Evolutionary conservation across 1,284 basidiomycete genomes (phyloP), one percentile per base, ranked within the genome.

Genomic region (Calocybe gambosa): DNA sequence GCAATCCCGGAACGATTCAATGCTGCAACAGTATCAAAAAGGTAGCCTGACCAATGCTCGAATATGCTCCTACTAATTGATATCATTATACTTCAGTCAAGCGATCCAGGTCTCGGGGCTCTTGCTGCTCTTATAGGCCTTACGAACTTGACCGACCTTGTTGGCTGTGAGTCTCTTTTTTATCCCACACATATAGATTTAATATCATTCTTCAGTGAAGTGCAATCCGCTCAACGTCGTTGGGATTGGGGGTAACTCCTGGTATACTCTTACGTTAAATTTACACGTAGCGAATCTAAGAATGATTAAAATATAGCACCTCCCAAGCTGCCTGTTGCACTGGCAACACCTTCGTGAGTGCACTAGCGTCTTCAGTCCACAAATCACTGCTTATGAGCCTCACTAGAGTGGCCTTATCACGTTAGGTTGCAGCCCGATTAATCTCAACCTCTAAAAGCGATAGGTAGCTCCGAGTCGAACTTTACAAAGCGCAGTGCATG

Each of bases 301-400:
- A 10, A 25, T 1, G 37, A 21, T 15, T 21, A 23, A 13, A n/a
- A 35, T 25, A 39, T 18, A 54, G 53, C 45, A 19, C 47, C 37
- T 18, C 39, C 19, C 55, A 59, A 45, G 23, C 56, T 7, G 58
- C 42, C 37, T 59, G 56, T 44, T 59, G 58, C 47, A 53, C 46
- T 9, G 23, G 39, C 31, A 56, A 55, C 49, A 49, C 39, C 42
- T 59, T 55, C 40, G 58, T 57, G 43, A 25, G 18, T 19, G 6
- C 13, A 35, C 20, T 29, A 13, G 2, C 20, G 16, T 19, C 19
- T 10, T 9, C 20, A 15, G 1, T 6, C 5, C 3, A 3, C 16
- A 19, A 33, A 34, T 12, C n/a, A 23, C 2, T 15, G 21, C 19
- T 35, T 18, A n/a, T 6, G 2, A 20, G 5, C 16, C 26, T 31